Percentiles rank a stretch among this genome's conserved stretches.
These are phyloP conservation scores for Ceratobasidium sp. DNA, from an alignment of 1,284 basidiomycete genomes.

Conservation along the genomic window DNA sequence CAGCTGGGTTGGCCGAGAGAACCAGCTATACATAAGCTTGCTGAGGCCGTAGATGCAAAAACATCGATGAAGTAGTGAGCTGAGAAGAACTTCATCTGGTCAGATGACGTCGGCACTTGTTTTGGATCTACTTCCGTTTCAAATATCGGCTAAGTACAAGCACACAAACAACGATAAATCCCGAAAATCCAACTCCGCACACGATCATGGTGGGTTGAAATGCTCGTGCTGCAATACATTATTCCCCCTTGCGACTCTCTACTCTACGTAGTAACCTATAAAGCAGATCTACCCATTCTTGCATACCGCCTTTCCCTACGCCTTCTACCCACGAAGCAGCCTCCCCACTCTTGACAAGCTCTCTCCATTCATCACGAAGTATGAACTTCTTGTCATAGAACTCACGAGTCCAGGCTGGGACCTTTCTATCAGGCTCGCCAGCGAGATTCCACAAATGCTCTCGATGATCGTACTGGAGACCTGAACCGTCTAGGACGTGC, in stretches of 20 bases:
- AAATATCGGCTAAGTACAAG: neutral
- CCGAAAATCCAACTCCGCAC: neutral
- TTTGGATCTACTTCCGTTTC: slow-evolving; percentile 28
- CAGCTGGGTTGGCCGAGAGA: neutral
- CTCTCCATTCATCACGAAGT: slow-evolving; percentile 43
- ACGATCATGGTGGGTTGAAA: neutral
- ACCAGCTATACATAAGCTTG: slow-evolving; percentile 5
- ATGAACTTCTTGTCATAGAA: slow-evolving; percentile 41
- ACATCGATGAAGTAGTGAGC: slow-evolving; percentile 2
- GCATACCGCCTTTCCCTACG: slow-evolving; percentile 29
- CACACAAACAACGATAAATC: neutral
- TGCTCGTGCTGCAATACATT: neutral
- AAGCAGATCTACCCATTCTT: slow-evolving; percentile 41
- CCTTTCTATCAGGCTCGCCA: slow-evolving; percentile 17
- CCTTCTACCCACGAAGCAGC: slow-evolving; percentile 39
- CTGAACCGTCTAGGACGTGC: slow-evolving; percentile 18
- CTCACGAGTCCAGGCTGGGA: slow-evolving; percentile 38
- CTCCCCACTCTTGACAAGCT: slow-evolving; percentile 31
- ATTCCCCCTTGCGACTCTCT: neutral
- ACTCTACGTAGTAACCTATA: slow-evolving; percentile 26
- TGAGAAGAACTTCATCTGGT: slow-evolving; percentile 13
- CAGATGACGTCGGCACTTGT: slow-evolving; percentile 19
- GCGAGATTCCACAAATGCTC: slow-evolving; percentile 20
- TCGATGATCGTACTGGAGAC: slow-evolving; percentile 22
- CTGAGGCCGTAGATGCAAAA: slow-evolving; percentile 2